Evolutionary conservation across 768 basidiomycete species (phyloP), one percentile per base, ranked within the genome.

Genomic region (Boletellus emodensis): DNA sequence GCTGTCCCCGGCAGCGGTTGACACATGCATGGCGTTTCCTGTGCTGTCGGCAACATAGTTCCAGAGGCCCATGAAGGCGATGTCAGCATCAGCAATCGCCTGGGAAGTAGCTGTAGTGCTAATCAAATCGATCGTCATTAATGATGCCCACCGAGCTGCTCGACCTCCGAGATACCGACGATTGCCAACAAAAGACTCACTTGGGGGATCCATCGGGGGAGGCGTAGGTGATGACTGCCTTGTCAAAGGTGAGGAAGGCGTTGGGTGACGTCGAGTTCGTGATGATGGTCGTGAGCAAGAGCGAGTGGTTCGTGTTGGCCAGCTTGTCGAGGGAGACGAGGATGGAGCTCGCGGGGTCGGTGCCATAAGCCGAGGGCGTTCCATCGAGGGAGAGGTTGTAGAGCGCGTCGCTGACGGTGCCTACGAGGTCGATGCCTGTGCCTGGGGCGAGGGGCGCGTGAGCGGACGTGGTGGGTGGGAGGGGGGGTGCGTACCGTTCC

Each of bases 11-110:
- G 66, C 63, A 35, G 69, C 71, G 14, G 57, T 69, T 15, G 72
- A 66, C 2, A 59, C n/a, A 47, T 71, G 66, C 53, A 67, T 62
- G 10, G 59, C 45, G 46, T 57, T 62, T 48, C 70, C 69, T 30
- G 54, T 33, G 46, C 40, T 53, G 51, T 58, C 64, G 15, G 75
- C 66, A 39, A 62, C 48, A 54, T 74, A 72, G 37, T 68, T 71
- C 87, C 87, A 90, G 9, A 66, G 64, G 8, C 86, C 85, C 47
- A 60, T 61, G 60, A 79, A 87, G 1, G 73, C 68, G 44, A 85
- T 70, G 44, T 57, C 61, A 28, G 68, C 69, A 55, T 82, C 78
- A 49, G 75, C 61, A 18, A 84, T 57, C 6, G 65, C 55, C 54
- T 71, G 65, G 46, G 63, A 64, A 40, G 59, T 65, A 55, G 69